Percentiles rank a stretch among this genome's conserved stretches.
These are phyloP conservation scores for Oemleria cerasiformis DNA, from an alignment of 306 rosid species.

Conservation along the genomic window DNA sequence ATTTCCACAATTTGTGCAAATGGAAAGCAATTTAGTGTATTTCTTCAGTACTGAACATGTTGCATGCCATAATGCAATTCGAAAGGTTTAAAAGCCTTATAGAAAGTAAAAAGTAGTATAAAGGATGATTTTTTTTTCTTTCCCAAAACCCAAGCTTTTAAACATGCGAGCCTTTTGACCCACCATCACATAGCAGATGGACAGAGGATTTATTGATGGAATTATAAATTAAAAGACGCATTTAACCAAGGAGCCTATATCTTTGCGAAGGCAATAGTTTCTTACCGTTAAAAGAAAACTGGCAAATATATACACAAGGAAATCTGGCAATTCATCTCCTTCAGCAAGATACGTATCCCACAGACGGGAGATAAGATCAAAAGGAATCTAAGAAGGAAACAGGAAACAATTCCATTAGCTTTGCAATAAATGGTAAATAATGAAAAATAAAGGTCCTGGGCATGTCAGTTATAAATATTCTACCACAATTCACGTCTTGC, in stretches of 20 bases:
- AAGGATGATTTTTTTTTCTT: not conserved
- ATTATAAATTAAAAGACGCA: not conserved
- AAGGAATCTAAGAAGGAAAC: conserved; percentile 64
- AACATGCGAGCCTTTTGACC: not conserved
- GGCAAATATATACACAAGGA: conserved; percentile 95
- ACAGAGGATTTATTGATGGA: not conserved
- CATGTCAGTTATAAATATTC: no score
- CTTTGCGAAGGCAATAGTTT: conserved; percentile 4
- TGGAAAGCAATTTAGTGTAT: not conserved
- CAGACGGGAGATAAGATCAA: conserved; percentile 83
- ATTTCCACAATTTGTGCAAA: not conserved
- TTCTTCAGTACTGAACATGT: not conserved
- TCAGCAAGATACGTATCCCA: conserved; percentile 99
- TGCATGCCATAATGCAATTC: not conserved
- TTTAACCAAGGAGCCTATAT: conserved; percentile 14
- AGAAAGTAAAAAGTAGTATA: not conserved
- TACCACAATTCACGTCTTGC: no score
- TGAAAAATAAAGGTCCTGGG: no score
- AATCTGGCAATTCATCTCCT: conserved; percentile 96
- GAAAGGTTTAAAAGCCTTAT: not conserved
- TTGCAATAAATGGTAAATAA: conserved; percentile 18
- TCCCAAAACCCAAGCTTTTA: not conserved
- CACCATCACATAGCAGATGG: not conserved
- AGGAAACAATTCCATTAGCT: conserved; percentile 26
- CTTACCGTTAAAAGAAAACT: conserved; percentile 98